Base-by-base conservation (phyloP, 768 basidiomycete species). In the Cubamyces lactineus region DNA sequence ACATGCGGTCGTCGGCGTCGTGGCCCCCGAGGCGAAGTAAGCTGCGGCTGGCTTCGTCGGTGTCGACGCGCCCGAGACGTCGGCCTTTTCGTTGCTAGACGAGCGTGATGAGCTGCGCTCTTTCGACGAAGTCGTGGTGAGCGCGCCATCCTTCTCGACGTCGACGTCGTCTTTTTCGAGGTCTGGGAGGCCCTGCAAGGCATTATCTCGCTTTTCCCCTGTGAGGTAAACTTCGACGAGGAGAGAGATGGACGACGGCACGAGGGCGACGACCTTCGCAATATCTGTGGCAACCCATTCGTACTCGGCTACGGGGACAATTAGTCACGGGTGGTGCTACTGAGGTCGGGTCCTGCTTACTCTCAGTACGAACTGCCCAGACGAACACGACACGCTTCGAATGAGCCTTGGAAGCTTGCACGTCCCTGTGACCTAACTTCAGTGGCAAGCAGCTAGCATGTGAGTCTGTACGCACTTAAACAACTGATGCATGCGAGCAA, bases 401-500 rank as follows among this genome's bases (percentile, higher is more conserved):
- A 30, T 58, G 53, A 1, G 72, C 67, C 5, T 65, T 57, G 3
- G 42, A 24, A 2, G 55, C 59, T 13, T 63, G 51, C 6, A 63
- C 64, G 3, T 63, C 43, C 45, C 71, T 69, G 49, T 3, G 9
- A 23, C 15, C 12, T 9, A 51, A 38, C 41, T 26, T 56, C 7
- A 56, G 52, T 17, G 7, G 21, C 16, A 46, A 7, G 9, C 1
- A 34, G 34, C 6, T 34, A 6, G 34, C 11, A 34, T 11, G 9
- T 7, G 9, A 11, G 9, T 11, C 9, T 11, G 1, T 26, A 59
- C 71, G n/a, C 51, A 75, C 74, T 64, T 70, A 41, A 76, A 62
- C 16, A 76, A 67, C 45, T 75, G 72, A 16, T 67, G 63, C 50
- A 76, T 62, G 16, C 74, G 70, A n/a, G 74, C 69, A 5, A 76